Conservation (phyloP, 2,329 filamentous ascomycete species). For the Alternaria infectoria region DNA sequence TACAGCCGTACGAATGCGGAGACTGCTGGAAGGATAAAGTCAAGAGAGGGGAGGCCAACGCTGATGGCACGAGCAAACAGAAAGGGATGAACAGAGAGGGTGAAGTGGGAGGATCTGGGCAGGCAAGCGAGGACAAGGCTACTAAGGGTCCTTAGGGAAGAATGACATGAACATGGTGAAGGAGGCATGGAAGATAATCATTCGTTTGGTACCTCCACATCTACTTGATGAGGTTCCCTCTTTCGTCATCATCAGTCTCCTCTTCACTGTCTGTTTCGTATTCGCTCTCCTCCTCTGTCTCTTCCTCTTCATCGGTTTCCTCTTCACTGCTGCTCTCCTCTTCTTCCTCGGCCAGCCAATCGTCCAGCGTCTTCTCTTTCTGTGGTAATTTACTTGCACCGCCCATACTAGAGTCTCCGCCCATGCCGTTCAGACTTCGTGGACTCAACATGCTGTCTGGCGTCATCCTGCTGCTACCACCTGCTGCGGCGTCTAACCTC, state of each 20-base stretch:
- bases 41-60: too few relatives aligned
- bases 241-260: slow-evolving; percentile 7
- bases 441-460: slow-evolving; percentile 44
- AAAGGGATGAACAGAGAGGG: too few relatives aligned
- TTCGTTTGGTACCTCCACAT: background rate
- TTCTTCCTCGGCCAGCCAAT: slow-evolving; percentile 79
- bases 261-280: slow-evolving; percentile 65
- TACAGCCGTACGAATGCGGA: too few relatives aligned
- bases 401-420: slow-evolving; percentile 15
- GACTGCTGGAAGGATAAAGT: too few relatives aligned
- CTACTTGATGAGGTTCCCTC: slow-evolving; percentile 45
- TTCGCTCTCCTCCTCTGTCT: slow-evolving; percentile 62
- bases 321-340: slow-evolving; percentile 59
- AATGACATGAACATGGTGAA: too few relatives aligned
- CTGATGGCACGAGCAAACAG: too few relatives aligned
- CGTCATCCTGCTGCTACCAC: slow-evolving; percentile 43
- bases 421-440: slow-evolving; percentile 59
- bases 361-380: slow-evolving; percentile 83
- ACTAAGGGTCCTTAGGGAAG: too few relatives aligned
- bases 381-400: slow-evolving; percentile 21
- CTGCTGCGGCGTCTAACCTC: slow-evolving; percentile 65
- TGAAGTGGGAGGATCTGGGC: too few relatives aligned
- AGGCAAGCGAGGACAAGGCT: too few relatives aligned
- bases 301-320: slow-evolving; percentile 56
- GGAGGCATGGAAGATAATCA: background rate